Evolutionary conservation across 805 yeast species (phyloP).

Genomic region (Kodamaea jinghongensis): DNA sequence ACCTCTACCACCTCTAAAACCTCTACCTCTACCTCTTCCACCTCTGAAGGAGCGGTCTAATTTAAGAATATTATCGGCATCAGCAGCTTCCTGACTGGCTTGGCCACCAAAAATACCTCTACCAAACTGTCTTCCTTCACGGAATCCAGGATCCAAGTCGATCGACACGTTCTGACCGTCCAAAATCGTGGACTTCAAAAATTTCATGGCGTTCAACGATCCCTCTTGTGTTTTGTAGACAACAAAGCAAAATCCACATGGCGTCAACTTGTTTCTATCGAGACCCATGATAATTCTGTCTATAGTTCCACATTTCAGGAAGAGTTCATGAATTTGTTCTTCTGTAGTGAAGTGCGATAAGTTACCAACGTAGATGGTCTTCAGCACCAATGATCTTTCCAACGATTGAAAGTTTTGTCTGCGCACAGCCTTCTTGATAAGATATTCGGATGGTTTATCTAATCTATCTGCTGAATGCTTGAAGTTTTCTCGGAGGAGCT

Average conservation of each 20-base stretch:
- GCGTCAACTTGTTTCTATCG: slow-evolving; percentile 85
- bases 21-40: slow-evolving; percentile 24
- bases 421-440: slow-evolving; percentile 62
- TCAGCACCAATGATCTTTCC: slow-evolving; percentile 59
- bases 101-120: slow-evolving; percentile 94
- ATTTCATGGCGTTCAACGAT: slow-evolving; percentile 80
- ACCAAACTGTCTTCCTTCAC: slow-evolving; percentile 94
- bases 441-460: slow-evolving; percentile 69
- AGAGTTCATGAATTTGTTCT: slow-evolving; percentile 87
- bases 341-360: slow-evolving; percentile 88
- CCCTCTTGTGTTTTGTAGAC: slow-evolving; percentile 67
- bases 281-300: slow-evolving; percentile 89
- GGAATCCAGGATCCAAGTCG: slow-evolving; percentile 94
- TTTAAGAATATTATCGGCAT: slow-evolving; percentile 8
- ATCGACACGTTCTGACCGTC: slow-evolving; percentile 81
- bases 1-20: slow-evolving; percentile 48
- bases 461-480: slow-evolving; percentile 63
- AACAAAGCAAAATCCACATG: slow-evolving; percentile 96
- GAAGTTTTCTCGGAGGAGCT: slow-evolving; percentile 45
- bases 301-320: slow-evolving; percentile 77
- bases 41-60: slow-evolving; percentile 11
- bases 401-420: slow-evolving; percentile 56
- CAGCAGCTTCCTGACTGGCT: slow-evolving; percentile 61
- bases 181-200: slow-evolving; percentile 73
- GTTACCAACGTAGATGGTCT: slow-evolving; percentile 89